Conservation (phyloP, 2,329 filamentous ascomycete species). For the Dactylonectria estremocensis region DNA sequence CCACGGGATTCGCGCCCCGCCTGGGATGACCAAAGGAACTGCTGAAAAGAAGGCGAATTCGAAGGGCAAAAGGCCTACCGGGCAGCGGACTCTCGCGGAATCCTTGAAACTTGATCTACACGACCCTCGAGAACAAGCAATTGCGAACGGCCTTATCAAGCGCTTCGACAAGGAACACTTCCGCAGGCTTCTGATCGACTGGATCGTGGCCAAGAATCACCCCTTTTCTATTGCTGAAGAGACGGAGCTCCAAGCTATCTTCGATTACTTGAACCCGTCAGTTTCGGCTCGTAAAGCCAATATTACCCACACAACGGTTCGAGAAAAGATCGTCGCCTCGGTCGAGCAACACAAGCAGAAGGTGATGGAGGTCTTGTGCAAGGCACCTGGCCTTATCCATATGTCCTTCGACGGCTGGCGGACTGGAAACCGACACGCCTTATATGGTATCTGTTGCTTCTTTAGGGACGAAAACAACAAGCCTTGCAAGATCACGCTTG, state of each 20-base stretch:
- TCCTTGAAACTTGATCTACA: conserved; percentile 7
- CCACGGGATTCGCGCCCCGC: conserved; percentile 4
- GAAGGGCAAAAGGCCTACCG: background rate
- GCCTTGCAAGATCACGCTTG: no score
- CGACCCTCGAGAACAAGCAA: conserved; percentile 14
- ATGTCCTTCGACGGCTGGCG: no score
- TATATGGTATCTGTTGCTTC: no score
- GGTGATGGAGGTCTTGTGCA: no score
- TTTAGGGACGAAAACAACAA: no score
- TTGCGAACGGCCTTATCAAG: conserved; percentile 13
- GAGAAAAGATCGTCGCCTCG: no score
- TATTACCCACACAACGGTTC: no score
- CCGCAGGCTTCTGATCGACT: conserved; percentile 28
- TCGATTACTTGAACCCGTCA: conserved; percentile 16
- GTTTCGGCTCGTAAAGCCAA: no score
- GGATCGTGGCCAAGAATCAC: conserved; percentile 29
- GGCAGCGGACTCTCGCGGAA: background rate
- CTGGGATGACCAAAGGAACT: conserved; percentile 7
- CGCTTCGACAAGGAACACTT: conserved; percentile 20
- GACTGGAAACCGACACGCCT: no score
- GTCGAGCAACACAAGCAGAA: no score
- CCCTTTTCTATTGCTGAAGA: conserved; percentile 24
- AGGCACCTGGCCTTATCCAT: no score
- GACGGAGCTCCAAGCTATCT: conserved; percentile 1
- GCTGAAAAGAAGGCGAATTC: conserved; percentile 6